Conservation (phyloP, 108 stramenopile species). For the Cyclotella cryptica region DNA sequence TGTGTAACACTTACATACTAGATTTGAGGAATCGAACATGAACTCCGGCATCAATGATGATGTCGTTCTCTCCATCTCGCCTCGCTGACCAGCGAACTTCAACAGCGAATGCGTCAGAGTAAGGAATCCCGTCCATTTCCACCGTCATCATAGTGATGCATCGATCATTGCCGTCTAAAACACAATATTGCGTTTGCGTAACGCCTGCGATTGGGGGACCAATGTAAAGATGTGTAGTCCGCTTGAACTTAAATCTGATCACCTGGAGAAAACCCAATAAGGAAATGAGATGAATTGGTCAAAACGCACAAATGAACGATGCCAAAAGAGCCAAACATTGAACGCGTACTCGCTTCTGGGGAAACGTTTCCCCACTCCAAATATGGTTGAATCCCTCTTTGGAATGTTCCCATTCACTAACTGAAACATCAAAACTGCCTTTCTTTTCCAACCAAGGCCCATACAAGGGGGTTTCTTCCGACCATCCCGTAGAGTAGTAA, state of each 20-base stretch:
- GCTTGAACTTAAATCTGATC: constrained; percentile 72
- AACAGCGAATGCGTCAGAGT: constrained; percentile 79
- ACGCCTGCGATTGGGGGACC: constrained; percentile 85
- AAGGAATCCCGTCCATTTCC: constrained; percentile 86
- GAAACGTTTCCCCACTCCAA: constrained; percentile 70
- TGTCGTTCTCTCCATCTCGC: constrained; percentile 53
- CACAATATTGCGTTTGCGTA: constrained; percentile 78
- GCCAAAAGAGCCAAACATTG: too few species aligned
- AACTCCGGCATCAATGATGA: constrained; percentile 79
- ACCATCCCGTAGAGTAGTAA: constrained; percentile 75
- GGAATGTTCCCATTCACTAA: constrained; percentile 70
- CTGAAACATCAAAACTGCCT: constrained; percentile 67
- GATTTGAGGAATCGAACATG: constrained; percentile 79
- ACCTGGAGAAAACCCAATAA: constrained; percentile 18
- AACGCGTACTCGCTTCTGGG: constrained; percentile 54
- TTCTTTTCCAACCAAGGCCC: constrained; percentile 68
- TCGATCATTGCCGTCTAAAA: constrained; percentile 68
- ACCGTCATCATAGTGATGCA: constrained; percentile 76
- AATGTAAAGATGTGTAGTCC: constrained; percentile 82
- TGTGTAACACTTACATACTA: constrained; percentile 44
- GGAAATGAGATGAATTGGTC: too few species aligned
- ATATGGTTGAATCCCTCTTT: constrained; percentile 53
- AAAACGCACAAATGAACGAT: too few species aligned
- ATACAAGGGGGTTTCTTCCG: constrained; percentile 71
- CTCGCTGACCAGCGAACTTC: constrained; percentile 86